Evolutionary conservation across 805 yeast genomes (phyloP), one percentile per base, ranked within the genome.

Genomic region (Nakazawaea anatomiae): DNA sequence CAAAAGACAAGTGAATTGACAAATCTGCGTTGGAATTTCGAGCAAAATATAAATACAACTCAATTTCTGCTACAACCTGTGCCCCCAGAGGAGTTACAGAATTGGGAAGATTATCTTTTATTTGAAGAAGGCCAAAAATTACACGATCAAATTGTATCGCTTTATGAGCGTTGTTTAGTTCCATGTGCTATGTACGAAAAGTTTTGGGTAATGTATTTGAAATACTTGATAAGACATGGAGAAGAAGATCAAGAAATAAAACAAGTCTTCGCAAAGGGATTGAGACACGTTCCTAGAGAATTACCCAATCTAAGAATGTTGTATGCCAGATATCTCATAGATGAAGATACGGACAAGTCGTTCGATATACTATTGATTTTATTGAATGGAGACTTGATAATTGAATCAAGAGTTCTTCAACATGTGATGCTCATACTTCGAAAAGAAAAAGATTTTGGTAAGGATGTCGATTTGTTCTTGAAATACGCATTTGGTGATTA

Each of bases 91-190:
- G 80, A 77, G 18, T 55, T 73, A 2, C 59, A 61, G 1, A 69
- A 69, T 39, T 92, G 97, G 96, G 52, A 69, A 1, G 61, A 66
- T 1, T 94, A 91, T 61, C 62, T 89, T 10, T 74, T 77, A 25
- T 78, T 71, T 60, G 85, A 64, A 47, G 68, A 65, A 41, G 46
- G 56, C 4, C 46, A 58, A 4, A 58, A 65, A 7, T 52, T 62
- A 14, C 47, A 48, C 8, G 62, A 64, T 5, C 64, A 73, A 27
- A 69, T 78, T 1, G 63, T 65, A 6, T 67, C 75, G 6, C 60
- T 87, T 1, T 91, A 85, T 64, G 92, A 87, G 62, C 73, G 97
- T 51, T 80, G 89, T 14, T 67, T 92, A 9, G 69, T 87, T 1
- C 88, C 95, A 0, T 76, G 83, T 48, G 86, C 90, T 40, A 66